Base-by-base conservation (phyloP, 2,329 filamentous ascomycete species). In the Mycosphaerelloides madeirae region DNA sequence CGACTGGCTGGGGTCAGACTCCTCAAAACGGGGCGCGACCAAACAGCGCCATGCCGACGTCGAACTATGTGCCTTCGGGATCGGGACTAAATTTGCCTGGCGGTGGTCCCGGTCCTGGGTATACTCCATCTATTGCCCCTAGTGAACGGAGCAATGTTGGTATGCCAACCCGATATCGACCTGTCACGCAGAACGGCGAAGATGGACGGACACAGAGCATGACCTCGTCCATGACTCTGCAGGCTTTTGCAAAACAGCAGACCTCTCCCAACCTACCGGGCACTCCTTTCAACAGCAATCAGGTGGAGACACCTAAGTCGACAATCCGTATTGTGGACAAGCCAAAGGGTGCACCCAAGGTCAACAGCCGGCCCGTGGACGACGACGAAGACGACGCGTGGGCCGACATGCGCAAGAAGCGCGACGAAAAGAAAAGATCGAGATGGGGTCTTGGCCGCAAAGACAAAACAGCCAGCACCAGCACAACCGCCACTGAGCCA, bases 141-240 rank as follows among this genome's bases (percentile, higher is more conserved):
- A 95, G 88, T 4, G 93, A 97, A 70, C 84, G 93, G 49, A 97
- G 90, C 74, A 97, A 94, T 64, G 74, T 96, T 49, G 93, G 93
- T 13, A 77, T 95, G 41, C 89, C 93, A 7, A 84, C 87, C 25
- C 82, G 93, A 34, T 98, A 98, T 68, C 80, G 93, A 35, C 89
- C 93, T 1, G 91, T 97, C 0, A 83, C 84, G 14, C 43, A 47
- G 16, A 50, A 50, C 34, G 52, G 48, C 18, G 51, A 52, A 6
- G 43, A 49, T n/a, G 48, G 53, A n/a, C 32, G 72, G 76, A 43
- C 73, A 9, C 58, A 62, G 29, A 65, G 60, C 54, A 59, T 65
- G 58, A 63, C 59, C n/a, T 61, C 60, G 3, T 55, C 50, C 12
- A 40, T 58, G 35, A 61, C 59, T 3, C 41, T 63, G 35, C 54